Evolutionary conservation across 768 basidiomycete species (phyloP), one percentile per base, ranked within the genome.

Genomic region (Phallus indusiatus): DNA sequence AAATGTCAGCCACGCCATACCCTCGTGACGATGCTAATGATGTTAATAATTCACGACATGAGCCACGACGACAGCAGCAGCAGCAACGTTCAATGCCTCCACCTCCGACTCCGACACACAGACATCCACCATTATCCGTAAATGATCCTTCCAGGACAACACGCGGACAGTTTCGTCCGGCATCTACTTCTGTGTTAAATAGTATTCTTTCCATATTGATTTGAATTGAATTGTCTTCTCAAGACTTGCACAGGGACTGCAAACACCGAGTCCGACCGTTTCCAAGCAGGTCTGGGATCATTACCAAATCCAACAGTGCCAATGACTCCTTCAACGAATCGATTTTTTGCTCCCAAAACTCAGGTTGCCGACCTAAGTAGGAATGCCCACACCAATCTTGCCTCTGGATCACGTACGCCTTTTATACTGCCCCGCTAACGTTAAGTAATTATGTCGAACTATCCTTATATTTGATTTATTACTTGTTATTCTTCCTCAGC

Each of bases 1-100:
- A 82, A 64, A 63, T 71, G 17, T 68, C 73, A 7, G 74, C 78
- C 1, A 65, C 70, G n/a, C 66, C 69, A 22, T 76, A 11, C 7
- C 33, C 55, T 21, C 11, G 33, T 20, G 33, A 54, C 1, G 11
- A 21, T 4, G 24, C n/a, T 21, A 54, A 21, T 21, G n/a, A n/a
- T n/a, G n/a, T n/a, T n/a, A n/a, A n/a, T n/a, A 28, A 28, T 48
- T 14, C 20, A 18, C 48, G 18, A 59, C 36, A 56, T 28, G 34
- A 22, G 50, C 42, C 22, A 21, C 53, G 18, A 34, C 56, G 20
- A 22, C 61, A 52, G 34, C 61, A 52, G 7, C 20, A 22, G 36
- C 53, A 60, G 53, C 57, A 51, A 21, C 57, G 42, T 48, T 51
- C 33, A 17, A 59, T 59, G 57, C 57, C 24, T 11, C 57, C 57